Evolutionary conservation across 305 asterid genomes (phyloP), one percentile per base, ranked within the genome.

Genomic region (Stenogyne calaminthoides): DNA sequence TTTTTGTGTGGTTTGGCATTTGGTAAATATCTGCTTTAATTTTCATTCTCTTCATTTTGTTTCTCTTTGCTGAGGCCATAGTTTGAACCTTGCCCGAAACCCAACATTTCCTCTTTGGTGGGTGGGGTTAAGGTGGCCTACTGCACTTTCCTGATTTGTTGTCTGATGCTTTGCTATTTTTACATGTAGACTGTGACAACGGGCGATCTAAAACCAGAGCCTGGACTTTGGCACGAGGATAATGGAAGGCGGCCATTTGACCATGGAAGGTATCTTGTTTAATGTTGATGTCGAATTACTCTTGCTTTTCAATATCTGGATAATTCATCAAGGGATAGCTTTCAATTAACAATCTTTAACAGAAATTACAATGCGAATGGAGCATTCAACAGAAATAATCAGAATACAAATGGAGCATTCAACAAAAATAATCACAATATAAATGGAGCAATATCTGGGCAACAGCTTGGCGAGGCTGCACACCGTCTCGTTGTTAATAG

Each of bases 171-270:
- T 59, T 69, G 16, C 15, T 58, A 44, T 12, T 12, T 74, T 67
- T n/a, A 57, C 72, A 39, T 80, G 73, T 85, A 95, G 98, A 84
- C 40, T 74, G 99, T 95, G 65, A 71, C 90, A 5, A 25, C 80
- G n/a, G 93, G 88, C 73, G 98, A 95, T 83, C 76, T 95, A 60
- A 87, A 85, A 85, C 96, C 99, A 5, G 96, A 83, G 1, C 98
- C 98, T 27, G 88, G 72, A 71, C 92, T 92, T 58, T 95, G 99
- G 99, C 99, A 95, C 34, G 97, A 92, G 84, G 96, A 95, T 77
- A 70, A 85, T 49, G 97, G 98, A 61, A 84, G 97, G 84, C 85
- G 83, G 81, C 97, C 88, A 22, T 81, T 63, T 71, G 99, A 92
- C 72, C 88, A 88, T 63, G 90, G 93, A 76, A 89, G 96, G 98